phyloP scores from a whole-genome alignment of 305 asterid species.

The Plantago lanceolata region DNA sequence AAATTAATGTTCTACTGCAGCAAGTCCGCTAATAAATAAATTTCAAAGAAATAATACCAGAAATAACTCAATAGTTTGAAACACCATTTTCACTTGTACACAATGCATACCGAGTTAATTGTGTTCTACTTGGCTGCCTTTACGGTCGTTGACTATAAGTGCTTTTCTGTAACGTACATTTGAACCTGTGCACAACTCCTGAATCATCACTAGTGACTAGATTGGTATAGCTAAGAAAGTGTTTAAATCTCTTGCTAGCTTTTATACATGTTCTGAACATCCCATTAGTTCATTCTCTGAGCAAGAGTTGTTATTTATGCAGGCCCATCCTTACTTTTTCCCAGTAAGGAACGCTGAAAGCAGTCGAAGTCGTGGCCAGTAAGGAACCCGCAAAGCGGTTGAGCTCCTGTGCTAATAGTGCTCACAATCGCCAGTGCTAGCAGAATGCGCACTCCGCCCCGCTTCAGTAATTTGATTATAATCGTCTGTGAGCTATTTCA shows the following conservation, averaged over 20 bases:
- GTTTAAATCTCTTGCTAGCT: too few relatives aligned
- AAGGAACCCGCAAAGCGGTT: slow-evolving; percentile 3
- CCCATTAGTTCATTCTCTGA: background rate
- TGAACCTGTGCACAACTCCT: too few relatives aligned
- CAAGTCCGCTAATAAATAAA: too few relatives aligned
- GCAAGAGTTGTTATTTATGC: slow-evolving; percentile 28
- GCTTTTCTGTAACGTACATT: background rate
- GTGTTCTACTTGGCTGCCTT: too few relatives aligned
- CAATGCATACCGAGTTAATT: too few relatives aligned
- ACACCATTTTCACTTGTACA: too few relatives aligned
- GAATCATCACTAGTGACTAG: too few relatives aligned
- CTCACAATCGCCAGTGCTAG: slow-evolving; percentile 17
- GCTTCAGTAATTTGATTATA: slow-evolving; percentile 16
- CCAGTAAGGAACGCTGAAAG: slow-evolving; percentile 78
- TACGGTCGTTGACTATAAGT: background rate
- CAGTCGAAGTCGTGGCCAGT: slow-evolving; percentile 72
- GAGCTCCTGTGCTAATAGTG: background rate
- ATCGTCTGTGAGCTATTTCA: background rate
- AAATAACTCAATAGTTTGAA: too few relatives aligned
- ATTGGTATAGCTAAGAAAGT: too few relatives aligned
- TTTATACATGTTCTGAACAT: background rate
- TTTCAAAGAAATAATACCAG: too few relatives aligned
- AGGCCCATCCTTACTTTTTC: slow-evolving; percentile 91
- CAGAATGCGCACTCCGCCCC: slow-evolving; percentile 15
- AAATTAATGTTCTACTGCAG: too few relatives aligned